phyloP scores from a whole-genome alignment of 75 land plant genomes.

The Sequoia sempervirens region DNA sequence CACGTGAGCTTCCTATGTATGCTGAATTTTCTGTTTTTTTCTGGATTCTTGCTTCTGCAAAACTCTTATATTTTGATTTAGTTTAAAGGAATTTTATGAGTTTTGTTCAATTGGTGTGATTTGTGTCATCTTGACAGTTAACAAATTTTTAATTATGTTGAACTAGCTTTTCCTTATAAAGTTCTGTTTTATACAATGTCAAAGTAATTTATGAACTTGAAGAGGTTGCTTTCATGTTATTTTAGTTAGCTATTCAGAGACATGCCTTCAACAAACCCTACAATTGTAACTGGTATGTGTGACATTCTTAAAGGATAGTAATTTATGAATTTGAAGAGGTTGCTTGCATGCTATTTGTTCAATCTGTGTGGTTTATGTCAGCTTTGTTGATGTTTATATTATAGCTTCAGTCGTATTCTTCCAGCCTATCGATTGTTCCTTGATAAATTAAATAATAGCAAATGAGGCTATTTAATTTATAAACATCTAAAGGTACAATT shows the following conservation, averaged over 20 bases:
- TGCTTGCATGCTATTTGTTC: background rate
- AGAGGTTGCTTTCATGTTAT: background rate
- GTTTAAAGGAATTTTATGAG: background rate
- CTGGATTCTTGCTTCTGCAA: background rate
- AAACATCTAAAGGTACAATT: no score
- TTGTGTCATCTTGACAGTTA: background rate
- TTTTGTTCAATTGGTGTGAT: background rate
- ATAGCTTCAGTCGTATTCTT: no score
- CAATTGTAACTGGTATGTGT: background rate
- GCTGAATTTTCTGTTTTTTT: constrained; percentile 7
- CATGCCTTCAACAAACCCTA: background rate
- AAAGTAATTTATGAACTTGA: background rate
- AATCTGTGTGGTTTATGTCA: background rate
- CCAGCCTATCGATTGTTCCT: no score
- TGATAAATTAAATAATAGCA: no score
- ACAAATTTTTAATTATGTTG: background rate
- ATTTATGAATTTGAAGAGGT: background rate
- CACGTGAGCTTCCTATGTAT: constrained; percentile 89
- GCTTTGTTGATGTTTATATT: no score
- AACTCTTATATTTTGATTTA: background rate
- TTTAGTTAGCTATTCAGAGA: background rate
- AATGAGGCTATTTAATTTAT: no score
- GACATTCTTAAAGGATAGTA: background rate
- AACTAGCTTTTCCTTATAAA: background rate
- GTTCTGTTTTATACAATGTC: background rate